These are phyloP conservation scores for Forsythia viridissima DNA, from an alignment of 257 asterid species.

Conservation along the genomic window DNA sequence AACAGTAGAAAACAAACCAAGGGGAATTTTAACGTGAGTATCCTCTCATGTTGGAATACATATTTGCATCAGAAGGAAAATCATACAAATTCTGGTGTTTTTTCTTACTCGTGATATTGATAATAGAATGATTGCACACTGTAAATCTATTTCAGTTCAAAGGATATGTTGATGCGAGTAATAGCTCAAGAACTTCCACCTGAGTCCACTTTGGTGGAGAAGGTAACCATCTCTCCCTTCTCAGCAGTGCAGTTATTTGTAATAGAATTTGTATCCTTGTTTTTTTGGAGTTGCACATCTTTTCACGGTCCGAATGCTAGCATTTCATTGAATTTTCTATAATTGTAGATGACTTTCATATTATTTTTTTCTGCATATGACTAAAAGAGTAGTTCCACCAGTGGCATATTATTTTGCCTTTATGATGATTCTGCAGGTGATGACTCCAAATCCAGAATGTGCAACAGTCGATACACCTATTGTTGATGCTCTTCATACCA, in stretches of 20 bases:
- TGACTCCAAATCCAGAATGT: slow-evolving; percentile 97
- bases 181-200: slow-evolving; percentile 86
- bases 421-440: slow-evolving; percentile 55
- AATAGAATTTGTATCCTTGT: not conserved
- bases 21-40: slow-evolving; percentile 77
- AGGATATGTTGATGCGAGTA: slow-evolving; percentile 90
- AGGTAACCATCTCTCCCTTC: slow-evolving; percentile 45
- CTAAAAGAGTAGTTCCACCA: not conserved
- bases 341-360: not conserved
- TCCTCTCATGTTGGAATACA: slow-evolving; percentile 15
- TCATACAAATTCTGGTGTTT: not conserved
- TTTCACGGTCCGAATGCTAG: not conserved
- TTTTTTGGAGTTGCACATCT: not conserved
- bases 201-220: slow-evolving; percentile 78
- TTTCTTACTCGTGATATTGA: not conserved
- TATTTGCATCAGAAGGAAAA: slow-evolving; percentile 10
- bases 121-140: not conserved
- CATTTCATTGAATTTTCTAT: not conserved
- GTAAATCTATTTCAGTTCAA: slow-evolving; percentile 53
- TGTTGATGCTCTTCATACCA: slow-evolving; percentile 94
- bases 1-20: slow-evolving; percentile 80
- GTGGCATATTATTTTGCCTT: slow-evolving; percentile 4
- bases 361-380: not conserved
- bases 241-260: not conserved
- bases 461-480: slow-evolving; percentile 84